Percentiles rank a stretch among this genome's conserved stretches.
phyloP scores from a whole-genome alignment of 1,284 basidiomycete species.

The Cryptococcus sp. region DNA sequence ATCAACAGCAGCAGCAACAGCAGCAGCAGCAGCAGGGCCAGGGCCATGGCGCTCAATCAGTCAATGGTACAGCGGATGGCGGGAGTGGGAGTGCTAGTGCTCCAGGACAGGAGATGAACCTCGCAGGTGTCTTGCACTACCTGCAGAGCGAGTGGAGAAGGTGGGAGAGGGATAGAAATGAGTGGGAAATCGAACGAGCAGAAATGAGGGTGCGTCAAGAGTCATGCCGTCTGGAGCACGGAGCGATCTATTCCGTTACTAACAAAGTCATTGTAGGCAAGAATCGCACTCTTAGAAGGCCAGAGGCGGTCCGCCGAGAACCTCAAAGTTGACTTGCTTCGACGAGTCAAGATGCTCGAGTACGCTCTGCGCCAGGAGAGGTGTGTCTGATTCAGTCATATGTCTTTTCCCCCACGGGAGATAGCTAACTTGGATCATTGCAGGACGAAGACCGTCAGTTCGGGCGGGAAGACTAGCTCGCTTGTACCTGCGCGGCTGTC shows the following conservation, averaged over 20 bases:
- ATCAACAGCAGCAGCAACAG: slow-evolving; percentile 18
- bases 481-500: slow-evolving; percentile 48
- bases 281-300: slow-evolving; percentile 96
- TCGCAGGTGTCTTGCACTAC: slow-evolving; percentile 94
- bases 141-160: slow-evolving; percentile 97
- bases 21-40: slow-evolving; percentile 9
- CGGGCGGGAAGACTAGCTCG: slow-evolving; percentile 40
- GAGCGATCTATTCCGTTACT: no score
- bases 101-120: slow-evolving; percentile 68
- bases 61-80: slow-evolving; percentile 28
- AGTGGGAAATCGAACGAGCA: slow-evolving; percentile 99
- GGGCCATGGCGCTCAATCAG: slow-evolving; percentile 5
- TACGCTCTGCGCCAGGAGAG: slow-evolving; percentile 92
- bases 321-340: slow-evolving; percentile 90
- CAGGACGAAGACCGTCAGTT: slow-evolving; percentile 78
- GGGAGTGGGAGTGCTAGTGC: slow-evolving; percentile 28
- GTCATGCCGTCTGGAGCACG: slow-evolving; percentile 1
- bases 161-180: slow-evolving; percentile 95
- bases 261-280: slow-evolving; percentile 61
- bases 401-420: slow-evolving; percentile 2
- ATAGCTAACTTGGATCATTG: neutral
- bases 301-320: slow-evolving; percentile 96
- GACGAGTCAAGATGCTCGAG: slow-evolving; percentile 98
- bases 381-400: slow-evolving; percentile 56
- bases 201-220: slow-evolving; percentile 84